These are phyloP conservation scores for Rhododendron mucronatum DNA, from an alignment of 148 eudicot species.

Conservation along the genomic window DNA sequence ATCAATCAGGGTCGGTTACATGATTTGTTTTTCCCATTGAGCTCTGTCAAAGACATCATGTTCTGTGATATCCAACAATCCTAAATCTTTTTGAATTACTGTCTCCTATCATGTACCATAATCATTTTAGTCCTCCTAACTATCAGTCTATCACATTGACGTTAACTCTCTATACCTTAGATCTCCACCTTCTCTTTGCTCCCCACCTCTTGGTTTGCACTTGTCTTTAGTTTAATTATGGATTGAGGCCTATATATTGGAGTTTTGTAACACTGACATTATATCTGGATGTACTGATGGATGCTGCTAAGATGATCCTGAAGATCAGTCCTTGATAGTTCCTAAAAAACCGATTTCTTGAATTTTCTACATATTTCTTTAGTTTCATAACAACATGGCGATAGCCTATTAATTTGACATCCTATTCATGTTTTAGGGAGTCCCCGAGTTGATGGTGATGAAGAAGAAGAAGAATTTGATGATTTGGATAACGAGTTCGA, in stretches of 20 bases:
- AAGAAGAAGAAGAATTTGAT: conserved; percentile 67
- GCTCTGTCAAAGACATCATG: background rate
- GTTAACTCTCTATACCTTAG: background rate
- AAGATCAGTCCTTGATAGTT: background rate
- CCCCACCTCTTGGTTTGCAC: background rate
- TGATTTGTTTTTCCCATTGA: background rate
- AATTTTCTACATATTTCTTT: background rate
- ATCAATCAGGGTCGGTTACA: background rate
- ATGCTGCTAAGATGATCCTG: background rate
- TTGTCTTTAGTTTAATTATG: background rate
- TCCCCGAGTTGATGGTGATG: conserved; percentile 68
- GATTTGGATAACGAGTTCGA: conserved; percentile 62
- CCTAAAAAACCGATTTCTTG: background rate
- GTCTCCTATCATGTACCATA: background rate
- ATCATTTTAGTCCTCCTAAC: too few relatives aligned
- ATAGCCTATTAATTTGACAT: background rate
- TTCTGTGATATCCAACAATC: background rate
- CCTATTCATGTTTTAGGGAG: conserved; percentile 32
- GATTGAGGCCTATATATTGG: background rate
- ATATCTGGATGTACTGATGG: background rate
- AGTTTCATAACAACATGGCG: background rate
- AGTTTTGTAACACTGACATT: background rate
- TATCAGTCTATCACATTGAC: too few relatives aligned
- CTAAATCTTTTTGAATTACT: background rate
- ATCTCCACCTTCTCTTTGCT: background rate